Conservation (phyloP, 139 green algal genomes). For the Bryopsis sp. region DNA sequence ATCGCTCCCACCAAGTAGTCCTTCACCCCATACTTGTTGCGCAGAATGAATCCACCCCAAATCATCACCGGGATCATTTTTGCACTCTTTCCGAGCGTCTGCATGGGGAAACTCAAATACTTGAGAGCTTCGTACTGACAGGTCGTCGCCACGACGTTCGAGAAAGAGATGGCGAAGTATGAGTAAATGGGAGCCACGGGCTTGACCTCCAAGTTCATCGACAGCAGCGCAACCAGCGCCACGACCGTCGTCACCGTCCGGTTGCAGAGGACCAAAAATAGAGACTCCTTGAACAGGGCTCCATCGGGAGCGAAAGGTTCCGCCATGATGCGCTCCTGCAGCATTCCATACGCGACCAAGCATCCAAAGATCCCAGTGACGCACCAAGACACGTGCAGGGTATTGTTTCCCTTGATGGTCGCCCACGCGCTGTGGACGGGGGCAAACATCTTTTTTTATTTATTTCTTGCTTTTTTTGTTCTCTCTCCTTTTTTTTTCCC, state of each 20-base stretch:
- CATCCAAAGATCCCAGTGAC: slow-evolving; percentile 55
- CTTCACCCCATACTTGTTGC: slow-evolving; percentile 70
- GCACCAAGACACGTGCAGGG: slow-evolving; percentile 46
- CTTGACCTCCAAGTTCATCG: slow-evolving; percentile 40
- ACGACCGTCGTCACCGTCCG: slow-evolving; percentile 61
- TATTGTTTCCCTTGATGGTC: slow-evolving; percentile 24
- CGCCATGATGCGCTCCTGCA: slow-evolving; percentile 94
- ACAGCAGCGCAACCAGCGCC: slow-evolving; percentile 42
- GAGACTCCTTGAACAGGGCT: slow-evolving; percentile 72
- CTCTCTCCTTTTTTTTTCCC: no score
- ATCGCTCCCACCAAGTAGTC: slow-evolving; percentile 68
- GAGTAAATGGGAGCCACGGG: slow-evolving; percentile 62
- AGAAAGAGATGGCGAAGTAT: slow-evolving; percentile 73
- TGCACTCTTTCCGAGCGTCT: slow-evolving; percentile 90
- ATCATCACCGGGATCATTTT: slow-evolving; percentile 97
- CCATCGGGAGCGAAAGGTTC: slow-evolving; percentile 42
- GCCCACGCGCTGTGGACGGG: no score
- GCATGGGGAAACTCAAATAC: slow-evolving; percentile 91
- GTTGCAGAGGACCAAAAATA: slow-evolving; percentile 96
- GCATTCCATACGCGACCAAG: slow-evolving; percentile 70
- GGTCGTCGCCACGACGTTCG: slow-evolving; percentile 91
- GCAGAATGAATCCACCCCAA: slow-evolving; percentile 85
- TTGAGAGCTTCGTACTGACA: slow-evolving; percentile 98
- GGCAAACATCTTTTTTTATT: no score
- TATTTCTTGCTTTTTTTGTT: no score